Percentiles rank a stretch among this genome's conserved stretches.
Conservation (phyloP, 148 eudicot species). For the Tetragonia tetragonoides region DNA sequence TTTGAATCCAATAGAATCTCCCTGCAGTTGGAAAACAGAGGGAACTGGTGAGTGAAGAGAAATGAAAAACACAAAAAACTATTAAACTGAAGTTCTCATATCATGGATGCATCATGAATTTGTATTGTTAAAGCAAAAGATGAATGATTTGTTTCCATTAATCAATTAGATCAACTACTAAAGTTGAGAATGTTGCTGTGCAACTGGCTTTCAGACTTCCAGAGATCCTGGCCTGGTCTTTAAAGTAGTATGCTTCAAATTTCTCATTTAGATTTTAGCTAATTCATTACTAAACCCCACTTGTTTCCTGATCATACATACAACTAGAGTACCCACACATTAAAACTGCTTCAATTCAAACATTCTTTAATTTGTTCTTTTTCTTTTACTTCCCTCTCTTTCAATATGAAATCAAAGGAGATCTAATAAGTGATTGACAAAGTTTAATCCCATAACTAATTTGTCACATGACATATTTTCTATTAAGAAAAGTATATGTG, state of each 20-base stretch:
- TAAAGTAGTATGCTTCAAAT: not conserved
- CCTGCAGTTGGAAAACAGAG: conserved; percentile 1
- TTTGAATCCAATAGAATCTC: conserved; percentile 3
- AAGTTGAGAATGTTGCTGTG: not conserved
- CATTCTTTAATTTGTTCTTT: no score
- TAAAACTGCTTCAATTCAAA: not conserved
- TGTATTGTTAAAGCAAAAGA: conserved; percentile 15
- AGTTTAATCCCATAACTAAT: no score
- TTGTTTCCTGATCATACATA: not conserved
- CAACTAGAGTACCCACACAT: not conserved
- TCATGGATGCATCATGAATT: conserved; percentile 21
- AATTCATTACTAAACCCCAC: not conserved
- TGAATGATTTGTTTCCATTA: not conserved
- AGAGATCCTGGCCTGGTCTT: not conserved
- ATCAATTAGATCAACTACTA: not conserved
- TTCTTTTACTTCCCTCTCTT: not conserved
- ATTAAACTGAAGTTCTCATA: not conserved
- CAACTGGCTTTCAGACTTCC: not conserved
- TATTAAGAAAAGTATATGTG: no score
- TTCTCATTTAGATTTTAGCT: not conserved
- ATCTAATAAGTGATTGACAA: not conserved
- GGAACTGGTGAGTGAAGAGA: not conserved
- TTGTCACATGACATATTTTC: no score
- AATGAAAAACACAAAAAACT: not conserved
- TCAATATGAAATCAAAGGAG: not conserved